Evolutionary conservation across 2,329 filamentous ascomycete genomes (phyloP).

Genomic region (Pseudogymnoascus sp.): DNA sequence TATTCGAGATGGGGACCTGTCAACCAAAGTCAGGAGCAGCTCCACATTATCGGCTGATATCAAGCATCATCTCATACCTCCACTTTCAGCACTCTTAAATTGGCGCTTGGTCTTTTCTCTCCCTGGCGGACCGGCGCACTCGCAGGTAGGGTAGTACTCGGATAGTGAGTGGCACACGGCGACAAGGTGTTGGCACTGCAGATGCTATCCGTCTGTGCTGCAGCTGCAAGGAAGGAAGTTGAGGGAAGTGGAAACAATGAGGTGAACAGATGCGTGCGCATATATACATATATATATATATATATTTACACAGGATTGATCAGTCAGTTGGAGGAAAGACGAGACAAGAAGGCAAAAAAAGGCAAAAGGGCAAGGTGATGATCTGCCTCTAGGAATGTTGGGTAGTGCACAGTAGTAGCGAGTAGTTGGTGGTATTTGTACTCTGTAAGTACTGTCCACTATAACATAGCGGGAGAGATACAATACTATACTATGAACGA

Average conservation of each 20-base stretch:
- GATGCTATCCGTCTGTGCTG: not conserved
- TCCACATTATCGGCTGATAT: slow-evolving; percentile 4
- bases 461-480: not conserved
- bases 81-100: slow-evolving; percentile 5
- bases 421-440: not conserved
- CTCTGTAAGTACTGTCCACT: not conserved
- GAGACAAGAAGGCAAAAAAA: not conserved
- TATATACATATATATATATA: not conserved
- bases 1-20: not conserved
- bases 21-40: slow-evolving; percentile 2
- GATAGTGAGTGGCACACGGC: not conserved
- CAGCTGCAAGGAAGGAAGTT: not conserved
- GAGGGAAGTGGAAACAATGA: not conserved
- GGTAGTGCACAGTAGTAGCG: not conserved
- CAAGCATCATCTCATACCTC: slow-evolving; percentile 4
- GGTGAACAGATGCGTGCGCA: not conserved
- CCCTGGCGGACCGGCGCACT: not conserved
- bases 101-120: not conserved
- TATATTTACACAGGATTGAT: not conserved
- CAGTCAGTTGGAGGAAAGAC: not conserved
- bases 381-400: not conserved
- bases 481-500: not conserved
- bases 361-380: not conserved
- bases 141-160: not conserved
- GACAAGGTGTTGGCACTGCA: not conserved